Conservation (phyloP, 1,284 basidiomycete genomes). For the Meripilus lineatus region DNA sequence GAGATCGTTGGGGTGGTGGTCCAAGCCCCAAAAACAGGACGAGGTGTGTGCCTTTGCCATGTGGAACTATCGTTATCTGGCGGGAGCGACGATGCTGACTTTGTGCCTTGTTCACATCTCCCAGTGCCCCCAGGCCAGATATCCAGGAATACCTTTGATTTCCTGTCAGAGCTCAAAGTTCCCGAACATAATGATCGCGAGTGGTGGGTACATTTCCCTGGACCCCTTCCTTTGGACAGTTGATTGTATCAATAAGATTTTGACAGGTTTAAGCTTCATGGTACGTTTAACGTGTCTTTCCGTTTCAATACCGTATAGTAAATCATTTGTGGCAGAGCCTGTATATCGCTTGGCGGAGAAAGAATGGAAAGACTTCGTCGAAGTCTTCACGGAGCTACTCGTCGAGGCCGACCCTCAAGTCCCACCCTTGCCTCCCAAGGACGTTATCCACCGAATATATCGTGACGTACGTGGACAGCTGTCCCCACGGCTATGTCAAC, state of each 20-base stretch:
- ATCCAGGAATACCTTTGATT: constrained; percentile 80
- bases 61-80: neutral
- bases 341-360: constrained; percentile 79
- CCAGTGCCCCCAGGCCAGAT: constrained; percentile 82
- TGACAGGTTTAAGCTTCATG: constrained; percentile 71
- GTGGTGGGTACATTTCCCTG: constrained; percentile 49
- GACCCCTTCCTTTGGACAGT: neutral
- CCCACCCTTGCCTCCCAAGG: constrained; percentile 81
- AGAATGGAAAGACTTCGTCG: constrained; percentile 85
- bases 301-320: constrained; percentile 2
- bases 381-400: constrained; percentile 61
- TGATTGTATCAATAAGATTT: neutral
- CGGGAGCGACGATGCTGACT: neutral
- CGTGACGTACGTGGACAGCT: constrained; percentile 55
- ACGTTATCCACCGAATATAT: constrained; percentile 82
- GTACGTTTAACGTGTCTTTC: constrained; percentile 30
- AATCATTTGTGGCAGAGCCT: constrained; percentile 49
- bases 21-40: constrained; percentile 75
- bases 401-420: constrained; percentile 75
- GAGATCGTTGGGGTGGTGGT: constrained; percentile 66
- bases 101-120: neutral
- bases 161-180: constrained; percentile 66
- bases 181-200: constrained; percentile 82
- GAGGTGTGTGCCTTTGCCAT: constrained; percentile 44
- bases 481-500: neutral